Evolutionary conservation across 352 stramenopile genomes (phyloP).

Genomic region (Globisporangium polare): DNA sequence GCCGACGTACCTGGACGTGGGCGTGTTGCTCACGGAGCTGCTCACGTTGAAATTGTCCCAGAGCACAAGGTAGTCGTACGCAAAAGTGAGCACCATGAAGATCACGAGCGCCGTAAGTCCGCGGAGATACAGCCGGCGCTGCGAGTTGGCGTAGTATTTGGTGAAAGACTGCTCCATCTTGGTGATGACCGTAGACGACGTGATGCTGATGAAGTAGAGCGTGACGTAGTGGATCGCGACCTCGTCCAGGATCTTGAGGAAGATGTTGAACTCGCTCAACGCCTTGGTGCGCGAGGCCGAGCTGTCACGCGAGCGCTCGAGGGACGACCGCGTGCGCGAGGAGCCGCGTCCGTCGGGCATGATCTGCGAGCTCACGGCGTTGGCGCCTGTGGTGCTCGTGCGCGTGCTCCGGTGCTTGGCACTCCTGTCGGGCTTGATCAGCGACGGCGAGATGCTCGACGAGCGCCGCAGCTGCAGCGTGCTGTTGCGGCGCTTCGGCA

Average conservation of each 20-base stretch:
- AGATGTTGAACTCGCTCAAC: slow-evolving; percentile 71
- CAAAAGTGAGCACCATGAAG: slow-evolving; percentile 68
- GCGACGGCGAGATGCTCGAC: slow-evolving; percentile 35
- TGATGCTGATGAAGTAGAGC: slow-evolving; percentile 82
- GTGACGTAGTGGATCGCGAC: slow-evolving; percentile 76
- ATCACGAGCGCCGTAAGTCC: slow-evolving; percentile 53
- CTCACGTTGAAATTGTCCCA: slow-evolving; percentile 46
- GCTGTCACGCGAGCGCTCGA: slow-evolving; percentile 47
- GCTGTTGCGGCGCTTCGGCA: slow-evolving; percentile 23
- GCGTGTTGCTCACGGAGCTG: slow-evolving; percentile 28
- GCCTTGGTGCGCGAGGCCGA: slow-evolving; percentile 46
- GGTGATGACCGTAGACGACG: slow-evolving; percentile 52
- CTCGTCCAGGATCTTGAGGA: slow-evolving; percentile 80
- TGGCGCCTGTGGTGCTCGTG: slow-evolving; percentile 22
- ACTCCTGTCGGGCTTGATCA: slow-evolving; percentile 19
- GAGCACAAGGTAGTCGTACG: slow-evolving; percentile 73
- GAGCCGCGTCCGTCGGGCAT: slow-evolving; percentile 28
- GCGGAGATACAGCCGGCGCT: slow-evolving; percentile 58
- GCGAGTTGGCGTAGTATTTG: slow-evolving; percentile 74
- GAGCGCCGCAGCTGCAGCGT: slow-evolving; percentile 36
- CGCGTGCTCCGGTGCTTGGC: slow-evolving; percentile 20
- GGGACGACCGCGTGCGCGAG: slow-evolving; percentile 22
- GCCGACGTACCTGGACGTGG: slow-evolving; percentile 23
- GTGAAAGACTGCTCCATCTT: slow-evolving; percentile 80
- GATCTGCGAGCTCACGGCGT: slow-evolving; percentile 27